These are phyloP conservation scores for Xerocomus brunneocitrinus DNA, from an alignment of 768 basidiomycete genomes.

Conservation along the genomic window DNA sequence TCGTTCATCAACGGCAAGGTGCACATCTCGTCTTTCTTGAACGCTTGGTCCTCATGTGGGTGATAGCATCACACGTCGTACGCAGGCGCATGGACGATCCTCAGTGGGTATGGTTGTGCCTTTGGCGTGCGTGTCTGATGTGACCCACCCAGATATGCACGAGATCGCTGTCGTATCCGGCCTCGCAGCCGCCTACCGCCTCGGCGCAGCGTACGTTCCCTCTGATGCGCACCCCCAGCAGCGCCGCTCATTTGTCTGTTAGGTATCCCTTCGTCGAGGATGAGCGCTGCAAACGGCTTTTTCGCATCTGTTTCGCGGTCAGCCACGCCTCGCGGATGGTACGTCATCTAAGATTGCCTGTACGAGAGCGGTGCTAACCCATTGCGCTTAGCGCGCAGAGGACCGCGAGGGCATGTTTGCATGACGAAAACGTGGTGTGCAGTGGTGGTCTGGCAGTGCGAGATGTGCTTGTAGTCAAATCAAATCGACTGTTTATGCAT, in stretches of 20 bases:
- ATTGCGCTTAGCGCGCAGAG: not conserved
- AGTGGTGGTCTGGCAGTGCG: not conserved
- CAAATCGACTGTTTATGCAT: too few species aligned
- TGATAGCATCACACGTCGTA: not conserved
- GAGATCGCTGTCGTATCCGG: conserved; percentile 1
- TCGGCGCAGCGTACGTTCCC: not conserved
- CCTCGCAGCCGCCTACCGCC: not conserved
- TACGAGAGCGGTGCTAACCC: not conserved
- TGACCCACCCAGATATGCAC: not conserved
- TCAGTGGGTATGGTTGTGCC: not conserved
- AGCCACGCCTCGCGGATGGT: not conserved
- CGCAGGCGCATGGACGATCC: not conserved
- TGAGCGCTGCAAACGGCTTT: not conserved
- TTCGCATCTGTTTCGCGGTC: not conserved
- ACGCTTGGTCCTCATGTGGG: not conserved
- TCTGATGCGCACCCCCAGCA: not conserved
- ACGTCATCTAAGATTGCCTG: not conserved
- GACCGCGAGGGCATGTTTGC: not conserved
- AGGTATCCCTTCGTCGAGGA: not conserved
- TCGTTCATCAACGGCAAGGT: conserved; percentile 2
- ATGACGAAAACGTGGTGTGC: not conserved
- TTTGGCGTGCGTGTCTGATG: not conserved
- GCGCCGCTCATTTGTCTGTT: not conserved
- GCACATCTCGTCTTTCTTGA: not conserved
- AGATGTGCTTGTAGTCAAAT: too few species aligned